Evolutionary conservation across 2,329 filamentous ascomycete genomes (phyloP).

Genomic region (Chrysoporthe deuterocubensis): DNA sequence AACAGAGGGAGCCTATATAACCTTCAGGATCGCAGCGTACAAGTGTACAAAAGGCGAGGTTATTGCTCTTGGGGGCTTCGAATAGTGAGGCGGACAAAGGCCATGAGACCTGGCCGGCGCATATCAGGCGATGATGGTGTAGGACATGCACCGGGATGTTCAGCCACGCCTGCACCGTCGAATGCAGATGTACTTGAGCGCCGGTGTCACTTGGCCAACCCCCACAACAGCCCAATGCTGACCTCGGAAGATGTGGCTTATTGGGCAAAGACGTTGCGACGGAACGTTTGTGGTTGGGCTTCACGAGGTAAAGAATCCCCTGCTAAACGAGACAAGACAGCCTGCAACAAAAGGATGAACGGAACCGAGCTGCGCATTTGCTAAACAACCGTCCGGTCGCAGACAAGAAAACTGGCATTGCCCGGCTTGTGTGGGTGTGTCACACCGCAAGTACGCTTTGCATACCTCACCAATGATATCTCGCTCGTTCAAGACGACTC

Average conservation of each 20-base stretch:
- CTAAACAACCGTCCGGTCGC: neutral
- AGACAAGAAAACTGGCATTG: neutral
- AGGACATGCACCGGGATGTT: neutral
- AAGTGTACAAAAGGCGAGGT: neutral
- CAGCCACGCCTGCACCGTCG: neutral
- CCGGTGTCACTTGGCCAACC: neutral
- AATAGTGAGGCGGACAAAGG: neutral
- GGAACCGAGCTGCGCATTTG: neutral
- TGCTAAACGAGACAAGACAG: neutral
- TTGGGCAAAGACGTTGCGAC: neutral
- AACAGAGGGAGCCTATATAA: conserved; percentile 3
- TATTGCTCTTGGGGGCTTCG: neutral
- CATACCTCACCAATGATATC: neutral
- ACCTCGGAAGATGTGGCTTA: neutral
- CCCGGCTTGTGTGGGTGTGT: neutral
- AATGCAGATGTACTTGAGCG: neutral
- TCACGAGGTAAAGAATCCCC: neutral
- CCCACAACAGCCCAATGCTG: neutral
- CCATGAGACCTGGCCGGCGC: neutral
- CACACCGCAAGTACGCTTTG: neutral
- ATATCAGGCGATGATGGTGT: neutral
- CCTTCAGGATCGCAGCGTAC: conserved; percentile 4
- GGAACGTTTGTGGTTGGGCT: neutral
- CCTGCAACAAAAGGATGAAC: neutral
- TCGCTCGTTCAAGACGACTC: neutral